Evolutionary conservation across 768 basidiomycete species (phyloP).

Genomic region (Agrocybe pediades): DNA sequence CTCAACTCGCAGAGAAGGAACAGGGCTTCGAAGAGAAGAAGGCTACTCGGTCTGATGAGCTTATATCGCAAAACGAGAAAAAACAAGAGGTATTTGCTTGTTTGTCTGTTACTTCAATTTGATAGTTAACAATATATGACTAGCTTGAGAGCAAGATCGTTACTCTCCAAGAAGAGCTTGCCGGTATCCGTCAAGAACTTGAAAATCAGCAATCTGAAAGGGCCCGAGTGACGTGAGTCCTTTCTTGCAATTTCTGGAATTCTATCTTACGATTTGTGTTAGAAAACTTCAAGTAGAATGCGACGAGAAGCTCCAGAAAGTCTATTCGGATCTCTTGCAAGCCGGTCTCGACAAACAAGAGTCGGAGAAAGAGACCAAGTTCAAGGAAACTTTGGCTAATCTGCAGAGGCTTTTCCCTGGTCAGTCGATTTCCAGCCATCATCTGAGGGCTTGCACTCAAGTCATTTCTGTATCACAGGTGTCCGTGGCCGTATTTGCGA

Average conservation of each 20-base stretch:
- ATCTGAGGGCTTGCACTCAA: background rate
- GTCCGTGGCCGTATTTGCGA: constrained; percentile 93
- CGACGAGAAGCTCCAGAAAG: constrained; percentile 86
- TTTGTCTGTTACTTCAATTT: background rate
- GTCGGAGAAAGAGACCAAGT: constrained; percentile 76
- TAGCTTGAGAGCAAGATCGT: constrained; percentile 66
- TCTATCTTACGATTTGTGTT: background rate
- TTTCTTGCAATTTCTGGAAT: background rate
- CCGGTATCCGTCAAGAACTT: constrained; percentile 70
- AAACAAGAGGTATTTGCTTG: constrained; percentile 55
- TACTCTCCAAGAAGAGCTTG: constrained; percentile 60
- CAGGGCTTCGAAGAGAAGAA: constrained; percentile 63
- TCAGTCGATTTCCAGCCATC: constrained; percentile 24
- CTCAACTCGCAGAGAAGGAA: constrained; percentile 69
- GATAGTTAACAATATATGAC: background rate
- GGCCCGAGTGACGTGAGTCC: constrained; percentile 69
- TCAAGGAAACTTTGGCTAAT: constrained; percentile 84
- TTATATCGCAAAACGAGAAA: constrained; percentile 44
- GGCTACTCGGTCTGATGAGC: constrained; percentile 57
- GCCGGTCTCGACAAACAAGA: constrained; percentile 90
- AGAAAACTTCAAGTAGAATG: constrained; percentile 91
- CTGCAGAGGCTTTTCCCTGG: constrained; percentile 92
- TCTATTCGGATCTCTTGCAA: constrained; percentile 83
- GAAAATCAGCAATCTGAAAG: constrained; percentile 87
- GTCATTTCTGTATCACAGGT: constrained; percentile 43